These are phyloP conservation scores for Rhizoclosmatium globosum DNA, from an alignment of 192 early-diverging fungal species.

Conservation along the genomic window DNA sequence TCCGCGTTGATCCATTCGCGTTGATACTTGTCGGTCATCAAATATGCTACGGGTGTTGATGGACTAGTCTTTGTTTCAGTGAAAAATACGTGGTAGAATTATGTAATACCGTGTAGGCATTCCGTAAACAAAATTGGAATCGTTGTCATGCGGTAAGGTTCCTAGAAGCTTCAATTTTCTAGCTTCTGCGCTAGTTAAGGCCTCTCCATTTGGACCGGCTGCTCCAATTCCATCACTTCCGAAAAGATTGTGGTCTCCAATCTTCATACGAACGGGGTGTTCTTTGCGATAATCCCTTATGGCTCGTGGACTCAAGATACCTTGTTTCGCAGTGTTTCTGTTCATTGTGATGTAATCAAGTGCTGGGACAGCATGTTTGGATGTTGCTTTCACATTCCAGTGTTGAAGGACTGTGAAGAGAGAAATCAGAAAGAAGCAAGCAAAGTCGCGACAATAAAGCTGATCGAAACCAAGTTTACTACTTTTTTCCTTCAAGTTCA, in stretches of 20 bases:
- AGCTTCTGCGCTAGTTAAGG: constrained; percentile 20
- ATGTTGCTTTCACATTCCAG: constrained; percentile 56
- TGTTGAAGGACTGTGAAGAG: constrained; percentile 57
- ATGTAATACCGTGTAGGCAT: constrained; percentile 61
- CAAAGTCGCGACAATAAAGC: background rate
- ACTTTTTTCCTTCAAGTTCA: background rate
- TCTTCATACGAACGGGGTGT: constrained; percentile 60
- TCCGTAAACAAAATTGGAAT: constrained; percentile 62
- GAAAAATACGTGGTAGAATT: background rate
- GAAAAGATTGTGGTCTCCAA: constrained; percentile 48
- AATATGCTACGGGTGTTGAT: constrained; percentile 58
- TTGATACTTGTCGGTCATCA: constrained; percentile 68
- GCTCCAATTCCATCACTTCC: constrained; percentile 26
- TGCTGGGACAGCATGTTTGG: constrained; percentile 50
- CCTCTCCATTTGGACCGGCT: constrained; percentile 31
- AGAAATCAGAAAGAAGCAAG: background rate
- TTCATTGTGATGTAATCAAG: constrained; percentile 72
- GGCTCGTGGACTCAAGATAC: constrained; percentile 53
- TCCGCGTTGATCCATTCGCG: constrained; percentile 53
- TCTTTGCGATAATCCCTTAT: constrained; percentile 53
- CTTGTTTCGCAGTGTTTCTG: constrained; percentile 54
- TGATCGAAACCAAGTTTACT: background rate
- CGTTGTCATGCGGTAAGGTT: constrained; percentile 59
- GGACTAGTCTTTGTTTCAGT: constrained; percentile 43
- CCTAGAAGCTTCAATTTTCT: constrained; percentile 39